phyloP scores from a whole-genome alignment of 148 eudicot genomes.

The Persicaria maculosa region DNA sequence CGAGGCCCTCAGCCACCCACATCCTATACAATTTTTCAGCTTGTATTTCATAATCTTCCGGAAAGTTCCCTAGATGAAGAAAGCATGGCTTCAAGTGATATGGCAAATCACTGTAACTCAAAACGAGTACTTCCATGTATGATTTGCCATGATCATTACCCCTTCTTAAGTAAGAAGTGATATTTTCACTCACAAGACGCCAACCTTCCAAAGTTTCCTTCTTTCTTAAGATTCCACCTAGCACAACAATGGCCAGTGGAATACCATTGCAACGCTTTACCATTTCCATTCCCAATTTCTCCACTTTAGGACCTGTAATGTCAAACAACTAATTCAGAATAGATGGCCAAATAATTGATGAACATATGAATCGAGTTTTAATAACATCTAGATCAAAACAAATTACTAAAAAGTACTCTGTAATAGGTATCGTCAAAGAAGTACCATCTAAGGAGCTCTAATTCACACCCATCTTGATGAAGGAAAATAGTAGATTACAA shows the following conservation, averaged over 20 bases:
- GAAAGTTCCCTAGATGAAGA: conserved; percentile 2
- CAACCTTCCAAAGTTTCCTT: not conserved
- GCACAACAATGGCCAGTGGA: not conserved
- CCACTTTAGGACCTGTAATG: conserved; percentile 7
- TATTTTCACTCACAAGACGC: not conserved
- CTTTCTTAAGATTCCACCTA: conserved; percentile 10
- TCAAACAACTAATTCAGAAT: not conserved
- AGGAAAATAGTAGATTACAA: no score
- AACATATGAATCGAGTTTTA: not conserved
- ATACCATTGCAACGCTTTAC: conserved; percentile 1
- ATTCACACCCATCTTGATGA: no score
- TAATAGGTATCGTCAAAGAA: not conserved
- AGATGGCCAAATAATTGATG: not conserved
- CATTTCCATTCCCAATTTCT: conserved; percentile 31
- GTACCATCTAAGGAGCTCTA: no score
- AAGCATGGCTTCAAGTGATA: conserved; percentile 7
- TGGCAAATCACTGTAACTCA: not conserved
- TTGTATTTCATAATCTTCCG: conserved; percentile 5
- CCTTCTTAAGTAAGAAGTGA: not conserved
- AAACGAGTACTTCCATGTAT: not conserved
- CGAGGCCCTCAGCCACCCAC: conserved; percentile 9
- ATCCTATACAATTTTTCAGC: not conserved
- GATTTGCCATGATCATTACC: not conserved
- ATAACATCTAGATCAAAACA: no score
- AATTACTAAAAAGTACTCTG: no score